These are phyloP conservation scores for Oryza meridionalis DNA, from an alignment of 176 grass and related monocot genomes.

Conservation along the genomic window DNA sequence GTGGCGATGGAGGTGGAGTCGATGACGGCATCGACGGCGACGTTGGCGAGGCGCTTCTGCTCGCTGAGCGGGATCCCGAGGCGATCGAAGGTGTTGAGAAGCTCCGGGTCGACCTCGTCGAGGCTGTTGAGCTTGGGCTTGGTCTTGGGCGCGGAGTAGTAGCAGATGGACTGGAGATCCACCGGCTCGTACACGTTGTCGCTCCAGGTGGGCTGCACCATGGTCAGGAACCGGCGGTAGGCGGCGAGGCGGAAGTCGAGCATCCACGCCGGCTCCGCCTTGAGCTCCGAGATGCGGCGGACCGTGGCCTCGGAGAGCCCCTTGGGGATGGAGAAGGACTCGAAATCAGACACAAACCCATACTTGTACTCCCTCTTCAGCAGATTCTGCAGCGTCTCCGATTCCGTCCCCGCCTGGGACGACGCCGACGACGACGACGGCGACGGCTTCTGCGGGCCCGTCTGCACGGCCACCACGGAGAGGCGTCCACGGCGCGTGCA, in stretches of 20 bases:
- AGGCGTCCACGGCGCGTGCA: slow-evolving; percentile 40
- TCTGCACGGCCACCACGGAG: slow-evolving; percentile 68
- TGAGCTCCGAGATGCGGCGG: slow-evolving; percentile 78
- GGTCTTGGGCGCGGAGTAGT: slow-evolving; percentile 89
- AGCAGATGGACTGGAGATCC: slow-evolving; percentile 90
- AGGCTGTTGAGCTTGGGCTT: slow-evolving; percentile 90
- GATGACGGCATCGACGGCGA: slow-evolving; percentile 94
- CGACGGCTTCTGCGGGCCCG: slow-evolving; percentile 58
- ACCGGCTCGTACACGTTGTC: slow-evolving; percentile 80
- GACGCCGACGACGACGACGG: slow-evolving; percentile 24
- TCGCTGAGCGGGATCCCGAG: slow-evolving; percentile 88
- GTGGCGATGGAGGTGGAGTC: slow-evolving; percentile 95
- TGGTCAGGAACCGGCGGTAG: slow-evolving; percentile 72
- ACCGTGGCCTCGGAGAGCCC: slow-evolving; percentile 84
- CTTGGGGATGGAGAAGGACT: slow-evolving; percentile 93
- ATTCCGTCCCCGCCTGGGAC: slow-evolving; percentile 47
- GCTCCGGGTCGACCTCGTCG: slow-evolving; percentile 81
- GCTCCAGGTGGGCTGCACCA: slow-evolving; percentile 83
- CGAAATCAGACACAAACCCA: slow-evolving; percentile 87
- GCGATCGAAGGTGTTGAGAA: slow-evolving; percentile 83
- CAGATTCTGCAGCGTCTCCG: slow-evolving; percentile 76
- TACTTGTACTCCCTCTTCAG: slow-evolving; percentile 93
- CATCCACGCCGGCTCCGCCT: slow-evolving; percentile 97
- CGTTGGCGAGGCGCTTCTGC: slow-evolving; percentile 95
- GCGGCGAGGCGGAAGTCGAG: slow-evolving; percentile 81